A percentile compares a stretch with the other conserved stretches of the same genome.
These are phyloP conservation scores for Hypoxylon fragiforme DNA, from an alignment of 495 filamentous ascomycete species.

Conservation along the genomic window DNA sequence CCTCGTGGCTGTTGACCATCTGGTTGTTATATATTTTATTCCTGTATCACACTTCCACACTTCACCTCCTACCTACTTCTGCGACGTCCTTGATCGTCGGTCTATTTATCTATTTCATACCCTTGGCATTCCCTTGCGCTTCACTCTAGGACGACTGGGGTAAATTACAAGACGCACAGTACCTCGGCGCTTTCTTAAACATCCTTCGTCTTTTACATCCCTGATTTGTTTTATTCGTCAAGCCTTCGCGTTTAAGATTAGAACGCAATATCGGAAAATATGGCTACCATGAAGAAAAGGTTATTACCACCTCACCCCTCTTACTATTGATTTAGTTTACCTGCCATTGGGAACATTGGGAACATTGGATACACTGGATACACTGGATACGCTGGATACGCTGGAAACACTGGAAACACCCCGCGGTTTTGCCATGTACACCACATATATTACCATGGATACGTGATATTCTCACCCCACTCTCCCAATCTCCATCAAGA, in stretches of 20 bases:
- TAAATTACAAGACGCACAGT: not conserved
- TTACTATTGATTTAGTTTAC: conserved; percentile 5
- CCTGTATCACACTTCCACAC: conserved; percentile 2
- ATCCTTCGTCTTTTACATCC: not conserved
- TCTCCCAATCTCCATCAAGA: no score
- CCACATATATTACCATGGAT: not conserved
- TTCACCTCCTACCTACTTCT: not conserved
- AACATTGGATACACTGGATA: no score
- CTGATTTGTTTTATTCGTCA: not conserved
- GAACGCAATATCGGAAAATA: conserved; percentile 23
- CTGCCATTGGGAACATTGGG: no score
- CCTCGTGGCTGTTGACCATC: conserved; percentile 2
- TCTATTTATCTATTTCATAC: not conserved
- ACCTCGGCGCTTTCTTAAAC: no score
- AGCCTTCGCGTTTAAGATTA: no score
- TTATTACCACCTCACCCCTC: conserved; percentile 26
- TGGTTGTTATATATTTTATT: conserved; percentile 5
- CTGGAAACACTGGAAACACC: conserved; percentile 26
- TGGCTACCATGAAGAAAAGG: conserved; percentile 41
- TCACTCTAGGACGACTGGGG: not conserved
- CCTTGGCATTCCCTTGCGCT: conserved; percentile 2
- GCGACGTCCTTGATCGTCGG: not conserved
- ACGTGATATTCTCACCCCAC: conserved; percentile 24
- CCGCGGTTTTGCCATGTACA: conserved; percentile 14
- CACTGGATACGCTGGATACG: no score